Percentiles rank a stretch among this genome's conserved stretches.
These are phyloP conservation scores for Aspergillus ostianus DNA, from an alignment of 495 filamentous ascomycete species.

Conservation along the genomic window DNA sequence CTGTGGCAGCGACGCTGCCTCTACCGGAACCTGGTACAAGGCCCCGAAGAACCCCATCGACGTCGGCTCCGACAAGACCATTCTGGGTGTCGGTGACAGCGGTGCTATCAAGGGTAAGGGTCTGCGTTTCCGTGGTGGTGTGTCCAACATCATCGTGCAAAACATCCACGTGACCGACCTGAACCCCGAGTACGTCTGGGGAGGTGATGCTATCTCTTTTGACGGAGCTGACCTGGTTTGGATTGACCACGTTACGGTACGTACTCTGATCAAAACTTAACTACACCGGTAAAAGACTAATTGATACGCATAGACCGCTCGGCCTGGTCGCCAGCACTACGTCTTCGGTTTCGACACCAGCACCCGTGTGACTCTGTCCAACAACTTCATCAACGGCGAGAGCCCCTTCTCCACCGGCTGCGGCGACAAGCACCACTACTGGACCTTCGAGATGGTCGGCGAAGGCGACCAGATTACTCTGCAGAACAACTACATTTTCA, in stretches of 20 bases:
- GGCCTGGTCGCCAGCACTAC: slow-evolving; percentile 45
- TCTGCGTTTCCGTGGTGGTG: slow-evolving; percentile 21
- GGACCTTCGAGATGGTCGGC: slow-evolving; percentile 45
- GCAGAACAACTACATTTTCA: slow-evolving; percentile 46
- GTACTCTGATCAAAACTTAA: not conserved
- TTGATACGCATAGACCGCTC: slow-evolving; percentile 28
- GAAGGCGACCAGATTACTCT: slow-evolving; percentile 42
- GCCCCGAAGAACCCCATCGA: slow-evolving; percentile 22
- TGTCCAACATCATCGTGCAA: slow-evolving; percentile 33
- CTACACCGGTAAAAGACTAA: not conserved
- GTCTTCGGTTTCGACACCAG: slow-evolving; percentile 33
- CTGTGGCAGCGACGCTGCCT: slow-evolving; percentile 1
- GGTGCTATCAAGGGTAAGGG: slow-evolving; percentile 31
- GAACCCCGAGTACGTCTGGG: slow-evolving; percentile 30
- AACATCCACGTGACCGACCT: slow-evolving; percentile 33
- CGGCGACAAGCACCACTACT: slow-evolving; percentile 45
- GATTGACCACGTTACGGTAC: slow-evolving; percentile 28
- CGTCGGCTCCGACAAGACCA: slow-evolving; percentile 28
- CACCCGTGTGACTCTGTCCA: slow-evolving; percentile 29
- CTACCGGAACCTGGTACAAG: slow-evolving; percentile 15
- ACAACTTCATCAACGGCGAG: slow-evolving; percentile 41
- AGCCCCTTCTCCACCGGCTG: slow-evolving; percentile 46
- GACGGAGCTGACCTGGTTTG: slow-evolving; percentile 19
- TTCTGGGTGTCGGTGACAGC: slow-evolving; percentile 23
- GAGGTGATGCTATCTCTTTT: slow-evolving; percentile 25